phyloP scores from a whole-genome alignment of 73 alveolate genomes.

The Paramecium tetraurelia region DNA sequence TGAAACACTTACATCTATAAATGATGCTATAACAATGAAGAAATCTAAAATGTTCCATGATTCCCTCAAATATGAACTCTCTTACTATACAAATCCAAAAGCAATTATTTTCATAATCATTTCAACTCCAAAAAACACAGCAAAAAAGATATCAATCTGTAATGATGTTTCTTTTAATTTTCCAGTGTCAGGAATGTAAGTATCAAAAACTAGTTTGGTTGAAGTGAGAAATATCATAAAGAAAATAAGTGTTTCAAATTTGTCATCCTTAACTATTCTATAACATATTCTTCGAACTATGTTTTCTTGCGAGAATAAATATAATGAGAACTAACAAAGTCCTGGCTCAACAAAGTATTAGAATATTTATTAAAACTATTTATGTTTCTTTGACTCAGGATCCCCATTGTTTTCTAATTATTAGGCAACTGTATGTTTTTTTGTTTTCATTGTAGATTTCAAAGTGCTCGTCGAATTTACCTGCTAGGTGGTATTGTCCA shows the following conservation, averaged over 20 bases:
- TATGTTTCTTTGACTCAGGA: background rate
- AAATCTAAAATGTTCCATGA: constrained; percentile 68
- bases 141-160: constrained; percentile 41
- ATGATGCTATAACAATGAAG: constrained; percentile 58
- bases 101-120: constrained; percentile 72
- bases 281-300: constrained; percentile 39
- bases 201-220: constrained; percentile 55
- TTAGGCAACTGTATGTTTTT: background rate
- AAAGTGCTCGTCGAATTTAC: background rate
- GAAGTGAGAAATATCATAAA: constrained; percentile 46
- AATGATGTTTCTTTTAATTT: background rate
- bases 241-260: constrained; percentile 65
- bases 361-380: background rate
- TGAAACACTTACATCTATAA: constrained; percentile 57
- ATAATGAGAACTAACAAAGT: constrained; percentile 15
- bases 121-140: constrained; percentile 65
- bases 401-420: background rate
- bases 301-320: background rate
- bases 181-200: constrained; percentile 47
- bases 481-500: background rate
- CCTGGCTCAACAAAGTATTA: constrained; percentile 37
- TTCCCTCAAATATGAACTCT: constrained; percentile 75
- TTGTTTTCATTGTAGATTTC: background rate
- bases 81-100: constrained; percentile 75
- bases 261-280: constrained; percentile 10